Evolutionary conservation across 306 rosid species (phyloP).

Genomic region (Malus fusca): DNA sequence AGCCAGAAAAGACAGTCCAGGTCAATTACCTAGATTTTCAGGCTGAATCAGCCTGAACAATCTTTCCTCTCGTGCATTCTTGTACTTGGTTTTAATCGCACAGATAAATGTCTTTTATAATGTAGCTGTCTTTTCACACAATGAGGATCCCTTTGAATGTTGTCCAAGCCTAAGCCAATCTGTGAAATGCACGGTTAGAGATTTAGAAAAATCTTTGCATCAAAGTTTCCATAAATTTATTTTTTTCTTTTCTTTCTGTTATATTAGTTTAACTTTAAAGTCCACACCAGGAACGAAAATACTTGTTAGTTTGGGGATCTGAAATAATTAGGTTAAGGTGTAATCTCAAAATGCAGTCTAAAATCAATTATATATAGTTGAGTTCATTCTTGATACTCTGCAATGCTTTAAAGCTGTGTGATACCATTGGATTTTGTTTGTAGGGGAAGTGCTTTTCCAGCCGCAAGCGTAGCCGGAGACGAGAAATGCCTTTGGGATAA

Average conservation of each 20-base stretch:
- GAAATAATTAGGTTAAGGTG: background rate
- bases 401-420: background rate
- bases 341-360: background rate
- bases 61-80: background rate
- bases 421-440: constrained; percentile 8
- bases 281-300: background rate
- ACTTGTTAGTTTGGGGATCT: background rate
- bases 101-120: background rate
- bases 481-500: constrained; percentile 79
- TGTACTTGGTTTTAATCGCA: background rate
- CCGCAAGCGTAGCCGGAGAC: constrained; percentile 53
- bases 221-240: no score
- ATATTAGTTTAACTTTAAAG: background rate
- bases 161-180: background rate
- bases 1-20: background rate
- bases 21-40: background rate
- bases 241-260: background rate
- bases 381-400: background rate
- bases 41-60: background rate
- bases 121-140: background rate
- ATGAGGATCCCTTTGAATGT: background rate
- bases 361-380: background rate
- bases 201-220: background rate
- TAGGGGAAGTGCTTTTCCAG: constrained; percentile 97
- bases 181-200: background rate